phyloP scores from a whole-genome alignment of 73 alveolate genomes.

The Uronychia setigera region DNA sequence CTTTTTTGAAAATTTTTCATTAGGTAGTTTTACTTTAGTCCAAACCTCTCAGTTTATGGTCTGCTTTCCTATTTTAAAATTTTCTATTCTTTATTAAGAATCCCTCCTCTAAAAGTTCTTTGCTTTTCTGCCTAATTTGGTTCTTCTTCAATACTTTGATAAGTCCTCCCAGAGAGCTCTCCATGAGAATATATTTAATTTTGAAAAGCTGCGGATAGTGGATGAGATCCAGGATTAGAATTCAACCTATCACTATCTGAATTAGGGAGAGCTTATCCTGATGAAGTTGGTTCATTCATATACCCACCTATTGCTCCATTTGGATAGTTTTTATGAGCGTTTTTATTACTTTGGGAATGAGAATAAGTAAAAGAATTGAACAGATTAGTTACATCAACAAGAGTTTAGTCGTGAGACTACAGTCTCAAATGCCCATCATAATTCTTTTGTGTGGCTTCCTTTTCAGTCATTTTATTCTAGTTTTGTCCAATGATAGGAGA shows the following conservation, averaged over 20 bases:
- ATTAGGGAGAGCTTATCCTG: no score
- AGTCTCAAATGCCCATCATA: neutral
- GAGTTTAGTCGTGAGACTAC: neutral
- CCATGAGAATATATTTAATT: no score
- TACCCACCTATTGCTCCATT: neutral
- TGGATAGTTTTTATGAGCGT: neutral
- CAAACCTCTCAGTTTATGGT: no score
- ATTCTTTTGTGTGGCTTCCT: neutral
- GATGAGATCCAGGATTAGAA: no score
- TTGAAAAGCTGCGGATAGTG: no score
- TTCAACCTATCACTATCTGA: no score
- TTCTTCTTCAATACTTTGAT: neutral
- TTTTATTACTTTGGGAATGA: neutral
- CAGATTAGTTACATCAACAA: neutral
- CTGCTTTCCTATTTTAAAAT: no score
- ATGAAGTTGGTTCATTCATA: neutral
- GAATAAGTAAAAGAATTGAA: neutral
- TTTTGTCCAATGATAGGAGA: no score
- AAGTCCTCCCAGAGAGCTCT: neutral
- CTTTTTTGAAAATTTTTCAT: no score
- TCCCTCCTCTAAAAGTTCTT: no score
- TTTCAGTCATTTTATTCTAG: neutral
- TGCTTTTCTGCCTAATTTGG: neutral
- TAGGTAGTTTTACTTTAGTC: no score
- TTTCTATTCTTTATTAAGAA: no score